Base-by-base conservation (phyloP, 2,329 filamentous ascomycete species). In the Trichophyton equinum region DNA sequence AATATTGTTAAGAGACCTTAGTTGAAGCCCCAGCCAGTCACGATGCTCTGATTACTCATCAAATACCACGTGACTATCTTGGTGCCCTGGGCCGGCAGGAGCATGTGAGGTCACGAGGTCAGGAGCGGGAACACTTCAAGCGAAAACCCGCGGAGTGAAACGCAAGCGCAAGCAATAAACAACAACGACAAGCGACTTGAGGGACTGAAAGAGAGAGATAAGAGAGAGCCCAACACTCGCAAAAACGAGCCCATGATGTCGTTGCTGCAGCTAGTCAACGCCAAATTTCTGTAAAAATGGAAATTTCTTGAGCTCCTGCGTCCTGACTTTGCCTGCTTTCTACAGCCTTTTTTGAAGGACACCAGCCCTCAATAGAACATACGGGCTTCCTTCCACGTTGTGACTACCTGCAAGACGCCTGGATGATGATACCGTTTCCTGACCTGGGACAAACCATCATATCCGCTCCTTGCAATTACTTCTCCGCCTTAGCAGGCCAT, bases 211-310 rank as follows among this genome's bases (percentile, higher is more conserved):
- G 33, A 9, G 33, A 38, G 33, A 13, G 1, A 38, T 3, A 38
- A 38, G 33, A 20, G 13, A 44, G 51, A 55, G 4, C 27, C 27
- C 13, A 36, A 55, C 13, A 13, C 25, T 36, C 51, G 51, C 51
- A 30, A 55, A 27, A 55, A 55, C 51, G 51, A 55, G 51, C 30
- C 40, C 22, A 51, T 55, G 25, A 55, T 55, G 51, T 30, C 51
- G 25, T 55, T 55, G 9, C 30, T 55, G 30, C 30, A 33, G 51
- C 51, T 55, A 27, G 51, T 55, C 51, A 55, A 55, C n/a, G 8
- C 33, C 30, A 36, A 55, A 33, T 25, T 36, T 55, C 51, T 55
- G 51, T 55, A 55, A 55, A 27, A 55, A 36, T 55, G 27, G 30
- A 55, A 55, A 27, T 55, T 13, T 20, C 22, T 36, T 36, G 51